Evolutionary conservation across 1,284 basidiomycete species (phyloP).

Genomic region (Stygiomarasmius scandens): DNA sequence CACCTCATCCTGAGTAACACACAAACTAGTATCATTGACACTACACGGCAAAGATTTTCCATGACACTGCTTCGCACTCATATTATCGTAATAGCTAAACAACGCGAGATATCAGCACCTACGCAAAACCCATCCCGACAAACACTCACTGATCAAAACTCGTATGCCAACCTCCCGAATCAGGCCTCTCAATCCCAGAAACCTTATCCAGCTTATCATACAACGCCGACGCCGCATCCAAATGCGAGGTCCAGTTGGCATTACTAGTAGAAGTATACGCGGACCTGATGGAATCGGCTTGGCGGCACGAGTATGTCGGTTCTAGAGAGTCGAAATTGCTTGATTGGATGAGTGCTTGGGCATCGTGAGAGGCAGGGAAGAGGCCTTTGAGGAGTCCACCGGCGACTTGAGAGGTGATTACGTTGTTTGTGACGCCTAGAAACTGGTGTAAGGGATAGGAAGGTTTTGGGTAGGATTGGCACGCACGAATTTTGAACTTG

Average conservation of each 20-base stretch:
- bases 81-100: conserved; percentile 48
- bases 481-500: conserved; percentile 36
- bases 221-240: conserved; percentile 35
- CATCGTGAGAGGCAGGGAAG: conserved; percentile 37
- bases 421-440: conserved; percentile 50
- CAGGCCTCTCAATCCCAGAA: conserved; percentile 38
- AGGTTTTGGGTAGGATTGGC: not conserved
- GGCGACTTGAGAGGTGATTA: conserved; percentile 52
- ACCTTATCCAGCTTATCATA: conserved; percentile 43
- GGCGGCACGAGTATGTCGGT: conserved; percentile 42
- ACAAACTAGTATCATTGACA: conserved; percentile 41
- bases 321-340: conserved; percentile 45
- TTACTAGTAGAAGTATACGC: conserved; percentile 37
- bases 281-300: conserved; percentile 33
- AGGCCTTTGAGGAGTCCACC: conserved; percentile 46
- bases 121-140: too few relatives aligned
- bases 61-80: conserved; percentile 51
- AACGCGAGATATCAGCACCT: not conserved
- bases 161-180: conserved; percentile 46
- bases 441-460: not conserved
- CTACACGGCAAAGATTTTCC: conserved; percentile 46
- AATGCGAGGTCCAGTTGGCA: conserved; percentile 41
- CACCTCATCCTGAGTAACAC: conserved; percentile 43
- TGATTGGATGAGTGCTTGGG: conserved; percentile 40
- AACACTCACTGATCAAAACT: conserved; percentile 48